Evolutionary conservation across 78 protist species (phyloP).

Genomic region (Dictyostelium firmibasis): DNA sequence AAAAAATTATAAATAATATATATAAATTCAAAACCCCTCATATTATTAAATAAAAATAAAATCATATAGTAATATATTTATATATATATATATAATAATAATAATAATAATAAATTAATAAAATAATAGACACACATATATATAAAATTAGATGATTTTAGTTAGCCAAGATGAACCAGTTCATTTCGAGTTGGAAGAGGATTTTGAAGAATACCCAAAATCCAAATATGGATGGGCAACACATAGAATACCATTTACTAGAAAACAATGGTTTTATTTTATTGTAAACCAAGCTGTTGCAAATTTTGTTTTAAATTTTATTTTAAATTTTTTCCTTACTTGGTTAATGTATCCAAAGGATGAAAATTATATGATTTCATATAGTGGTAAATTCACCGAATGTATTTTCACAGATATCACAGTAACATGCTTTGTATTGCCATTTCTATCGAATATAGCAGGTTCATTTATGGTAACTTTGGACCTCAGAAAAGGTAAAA

Average conservation of each 20-base stretch:
- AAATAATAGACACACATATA: background rate
- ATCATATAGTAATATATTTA: background rate
- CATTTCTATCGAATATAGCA: background rate
- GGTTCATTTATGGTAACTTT: constrained; percentile 15
- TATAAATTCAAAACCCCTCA: background rate
- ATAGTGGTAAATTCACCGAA: constrained; percentile 1
- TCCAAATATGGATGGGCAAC: constrained; percentile 69
- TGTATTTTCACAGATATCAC: constrained; percentile 54
- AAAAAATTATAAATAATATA: background rate
- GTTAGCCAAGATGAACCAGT: constrained; percentile 18
- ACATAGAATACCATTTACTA: constrained; percentile 34
- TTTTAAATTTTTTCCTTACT: constrained; percentile 53
- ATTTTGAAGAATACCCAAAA: constrained; percentile 57
- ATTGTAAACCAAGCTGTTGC: constrained; percentile 14
- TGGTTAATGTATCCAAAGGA: constrained; percentile 33
- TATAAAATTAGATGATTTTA: background rate
- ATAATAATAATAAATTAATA: background rate
- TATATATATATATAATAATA: background rate
- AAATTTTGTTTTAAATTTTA: constrained; percentile 7
- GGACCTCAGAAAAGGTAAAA: constrained; percentile 57
- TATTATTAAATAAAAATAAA: background rate
- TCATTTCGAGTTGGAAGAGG: constrained; percentile 41
- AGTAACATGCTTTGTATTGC: constrained; percentile 23
- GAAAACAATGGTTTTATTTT: constrained; percentile 51
- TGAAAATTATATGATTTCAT: background rate